These are phyloP conservation scores for Zostera marina DNA, from an alignment of 116 monocot species.

Conservation along the genomic window DNA sequence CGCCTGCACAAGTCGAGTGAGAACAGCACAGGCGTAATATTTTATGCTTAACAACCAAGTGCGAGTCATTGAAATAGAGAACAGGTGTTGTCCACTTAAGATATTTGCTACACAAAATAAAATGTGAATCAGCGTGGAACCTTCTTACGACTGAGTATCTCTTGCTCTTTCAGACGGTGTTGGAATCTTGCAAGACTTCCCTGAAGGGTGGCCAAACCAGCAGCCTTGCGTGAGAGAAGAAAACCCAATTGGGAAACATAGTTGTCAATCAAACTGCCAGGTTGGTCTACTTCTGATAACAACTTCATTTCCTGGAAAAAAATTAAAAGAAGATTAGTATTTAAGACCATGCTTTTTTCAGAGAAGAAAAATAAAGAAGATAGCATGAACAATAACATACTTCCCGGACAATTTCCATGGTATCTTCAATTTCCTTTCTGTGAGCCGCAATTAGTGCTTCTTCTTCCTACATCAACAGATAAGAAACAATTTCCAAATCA, in stretches of 20 bases:
- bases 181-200: conserved; percentile 73
- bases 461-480: conserved; percentile 35
- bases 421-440: conserved; percentile 84
- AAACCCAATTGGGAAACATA: conserved; percentile 66
- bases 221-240: conserved; percentile 81
- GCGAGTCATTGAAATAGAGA: not conserved
- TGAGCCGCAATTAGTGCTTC: conserved; percentile 70
- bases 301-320: conserved; percentile 79
- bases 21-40: not conserved
- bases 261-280: conserved; percentile 74
- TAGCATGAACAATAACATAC: conserved; percentile 22
- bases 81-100: not conserved
- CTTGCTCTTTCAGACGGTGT: conserved; percentile 81
- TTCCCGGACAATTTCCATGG: conserved; percentile 81
- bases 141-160: conserved; percentile 73
- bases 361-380: not conserved
- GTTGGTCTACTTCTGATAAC: conserved; percentile 71
- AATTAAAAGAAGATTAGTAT: not conserved
- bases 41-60: not conserved
- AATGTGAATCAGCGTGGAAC: conserved; percentile 21
- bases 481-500: not conserved
- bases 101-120: not conserved
- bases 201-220: conserved; percentile 79
- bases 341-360: not conserved
- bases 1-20: not conserved